phyloP scores from a whole-genome alignment of 139 green algal genomes.

The Marvania coccoides region DNA sequence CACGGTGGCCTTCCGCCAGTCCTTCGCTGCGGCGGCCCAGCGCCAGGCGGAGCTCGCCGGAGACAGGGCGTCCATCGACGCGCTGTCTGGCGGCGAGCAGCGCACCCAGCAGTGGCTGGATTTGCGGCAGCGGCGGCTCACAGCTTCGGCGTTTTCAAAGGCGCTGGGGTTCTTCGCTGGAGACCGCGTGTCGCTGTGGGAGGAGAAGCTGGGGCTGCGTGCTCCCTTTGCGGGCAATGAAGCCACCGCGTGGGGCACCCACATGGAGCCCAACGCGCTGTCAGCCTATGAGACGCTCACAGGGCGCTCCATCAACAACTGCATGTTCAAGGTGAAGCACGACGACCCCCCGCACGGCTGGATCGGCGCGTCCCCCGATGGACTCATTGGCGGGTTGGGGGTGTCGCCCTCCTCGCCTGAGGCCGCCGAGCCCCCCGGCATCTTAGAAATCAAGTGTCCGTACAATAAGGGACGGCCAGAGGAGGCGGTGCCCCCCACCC shows the following conservation, averaged over 20 bases:
- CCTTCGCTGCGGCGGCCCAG: slow-evolving; percentile 8
- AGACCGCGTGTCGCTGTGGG: slow-evolving; percentile 54
- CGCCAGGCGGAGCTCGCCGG: not conserved
- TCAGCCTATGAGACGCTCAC: slow-evolving; percentile 30
- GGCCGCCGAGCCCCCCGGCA: slow-evolving; percentile 17
- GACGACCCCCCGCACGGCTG: slow-evolving; percentile 51
- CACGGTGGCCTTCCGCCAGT: not conserved
- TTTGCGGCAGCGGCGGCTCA: slow-evolving; percentile 45
- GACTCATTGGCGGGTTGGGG: slow-evolving; percentile 33
- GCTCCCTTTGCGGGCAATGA: slow-evolving; percentile 58
- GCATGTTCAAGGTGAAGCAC: slow-evolving; percentile 32
- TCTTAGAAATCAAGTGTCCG: slow-evolving; percentile 73
- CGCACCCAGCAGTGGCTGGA: slow-evolving; percentile 36
- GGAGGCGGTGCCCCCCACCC: slow-evolving; percentile 18
- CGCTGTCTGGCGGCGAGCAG: slow-evolving; percentile 34
- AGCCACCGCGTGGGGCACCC: slow-evolving; percentile 57
- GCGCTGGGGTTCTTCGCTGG: slow-evolving; percentile 36
- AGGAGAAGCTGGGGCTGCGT: slow-evolving; percentile 62
- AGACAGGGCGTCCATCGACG: not conserved
- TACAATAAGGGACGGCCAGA: slow-evolving; percentile 49
- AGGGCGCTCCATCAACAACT: slow-evolving; percentile 10
- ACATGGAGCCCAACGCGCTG: slow-evolving; percentile 38
- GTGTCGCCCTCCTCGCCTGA: not conserved
- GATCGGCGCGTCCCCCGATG: slow-evolving; percentile 62
- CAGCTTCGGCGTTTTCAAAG: slow-evolving; percentile 46